phyloP scores from a whole-genome alignment of 2,329 filamentous ascomycete genomes.

The Ambrosiella xylebori region DNA sequence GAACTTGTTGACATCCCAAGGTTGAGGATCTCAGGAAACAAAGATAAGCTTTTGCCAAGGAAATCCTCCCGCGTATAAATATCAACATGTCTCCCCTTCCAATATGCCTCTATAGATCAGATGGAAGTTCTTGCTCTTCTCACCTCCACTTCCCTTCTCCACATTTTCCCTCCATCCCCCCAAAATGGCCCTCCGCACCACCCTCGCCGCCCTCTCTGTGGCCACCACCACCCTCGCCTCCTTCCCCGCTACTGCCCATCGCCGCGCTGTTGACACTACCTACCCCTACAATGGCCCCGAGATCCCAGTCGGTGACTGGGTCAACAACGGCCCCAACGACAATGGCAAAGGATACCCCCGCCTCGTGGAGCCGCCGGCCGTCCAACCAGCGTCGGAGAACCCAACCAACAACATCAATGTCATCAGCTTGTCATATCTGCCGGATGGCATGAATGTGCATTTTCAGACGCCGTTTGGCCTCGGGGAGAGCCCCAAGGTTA shows the following conservation, averaged over 20 bases:
- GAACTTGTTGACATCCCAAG: too few species aligned
- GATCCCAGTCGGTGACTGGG: slow-evolving; percentile 33
- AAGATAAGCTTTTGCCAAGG: too few species aligned
- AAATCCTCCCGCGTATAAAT: not conserved
- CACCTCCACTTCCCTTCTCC: not conserved
- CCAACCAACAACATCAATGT: slow-evolving; percentile 37
- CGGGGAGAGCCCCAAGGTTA: slow-evolving; percentile 25
- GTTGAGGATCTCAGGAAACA: too few species aligned
- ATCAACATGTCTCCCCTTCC: not conserved
- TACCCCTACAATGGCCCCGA: slow-evolving; percentile 32
- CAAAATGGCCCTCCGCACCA: not conserved
- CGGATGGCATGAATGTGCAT: slow-evolving; percentile 32
- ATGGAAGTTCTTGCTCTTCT: not conserved
- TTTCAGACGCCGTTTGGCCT: slow-evolving; percentile 37
- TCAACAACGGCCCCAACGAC: slow-evolving; percentile 30
- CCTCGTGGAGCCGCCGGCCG: slow-evolving; percentile 31
- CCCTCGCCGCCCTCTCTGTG: not conserved
- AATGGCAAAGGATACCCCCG: slow-evolving; percentile 35
- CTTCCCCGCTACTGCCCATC: slow-evolving; percentile 1
- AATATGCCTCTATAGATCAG: not conserved
- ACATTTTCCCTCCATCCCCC: not conserved
- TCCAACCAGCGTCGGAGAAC: slow-evolving; percentile 25
- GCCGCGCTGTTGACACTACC: slow-evolving; percentile 22
- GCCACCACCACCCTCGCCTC: not conserved
- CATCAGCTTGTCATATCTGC: slow-evolving; percentile 30